A percentile compares a stretch with the other conserved stretches of the same genome.
phyloP scores from a whole-genome alignment of 176 grass and related monocot genomes.

The Oryza meyeriana region DNA sequence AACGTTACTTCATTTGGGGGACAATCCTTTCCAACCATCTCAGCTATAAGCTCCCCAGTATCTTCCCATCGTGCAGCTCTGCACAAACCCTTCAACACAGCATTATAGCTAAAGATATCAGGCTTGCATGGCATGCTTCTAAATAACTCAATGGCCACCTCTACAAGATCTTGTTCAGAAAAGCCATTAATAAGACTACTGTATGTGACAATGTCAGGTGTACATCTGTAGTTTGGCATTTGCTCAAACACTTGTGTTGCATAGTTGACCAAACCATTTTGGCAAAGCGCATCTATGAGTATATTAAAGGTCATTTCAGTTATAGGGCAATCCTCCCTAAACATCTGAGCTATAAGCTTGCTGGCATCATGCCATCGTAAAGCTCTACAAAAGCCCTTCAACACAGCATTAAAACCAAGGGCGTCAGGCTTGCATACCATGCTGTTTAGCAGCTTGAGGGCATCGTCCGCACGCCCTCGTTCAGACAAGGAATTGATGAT shows the following conservation, averaged over 20 bases:
- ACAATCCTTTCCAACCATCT: constrained; percentile 45
- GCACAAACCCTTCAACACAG: constrained; percentile 48
- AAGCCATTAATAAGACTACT: constrained; percentile 54
- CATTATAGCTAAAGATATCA: constrained; percentile 51
- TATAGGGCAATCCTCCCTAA: constrained; percentile 18
- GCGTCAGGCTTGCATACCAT: constrained; percentile 38
- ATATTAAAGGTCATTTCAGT: constrained; percentile 52
- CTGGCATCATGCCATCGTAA: constrained; percentile 37
- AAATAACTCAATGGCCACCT: constrained; percentile 39
- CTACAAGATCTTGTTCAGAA: constrained; percentile 48
- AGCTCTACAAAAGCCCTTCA: constrained; percentile 47
- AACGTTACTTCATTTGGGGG: constrained; percentile 52
- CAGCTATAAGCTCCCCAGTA: constrained; percentile 44
- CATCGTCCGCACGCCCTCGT: constrained; percentile 39
- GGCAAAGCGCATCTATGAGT: constrained; percentile 43
- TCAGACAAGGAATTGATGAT: constrained; percentile 37
- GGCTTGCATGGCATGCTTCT: constrained; percentile 48
- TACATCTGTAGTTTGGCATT: constrained; percentile 45
- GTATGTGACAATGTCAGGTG: constrained; percentile 53
- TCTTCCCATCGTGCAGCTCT: constrained; percentile 41
- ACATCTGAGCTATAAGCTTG: constrained; percentile 38
- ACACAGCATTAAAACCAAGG: constrained; percentile 38
- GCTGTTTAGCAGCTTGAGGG: constrained; percentile 35
- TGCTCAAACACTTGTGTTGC: constrained; percentile 43
- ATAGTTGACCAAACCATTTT: constrained; percentile 27